These are phyloP conservation scores for Gossypium longicalyx DNA, from an alignment of 345 rosid species.

Conservation along the genomic window DNA sequence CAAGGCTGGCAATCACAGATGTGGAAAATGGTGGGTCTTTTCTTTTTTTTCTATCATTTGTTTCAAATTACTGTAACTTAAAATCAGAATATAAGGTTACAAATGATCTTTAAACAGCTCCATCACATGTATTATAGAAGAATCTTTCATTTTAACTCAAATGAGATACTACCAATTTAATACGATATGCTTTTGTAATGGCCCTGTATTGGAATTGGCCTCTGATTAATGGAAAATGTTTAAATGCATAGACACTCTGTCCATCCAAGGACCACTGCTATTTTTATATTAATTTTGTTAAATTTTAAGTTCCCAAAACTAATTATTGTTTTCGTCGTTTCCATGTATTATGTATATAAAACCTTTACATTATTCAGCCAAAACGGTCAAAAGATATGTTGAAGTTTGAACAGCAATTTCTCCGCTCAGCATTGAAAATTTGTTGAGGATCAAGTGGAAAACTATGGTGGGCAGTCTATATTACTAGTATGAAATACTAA, in stretches of 20 bases:
- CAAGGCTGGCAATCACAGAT: constrained; percentile 31
- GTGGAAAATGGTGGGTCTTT: constrained; percentile 22
- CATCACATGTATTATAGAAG: not conserved
- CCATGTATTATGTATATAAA: not conserved
- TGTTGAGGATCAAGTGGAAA: constrained; percentile 1
- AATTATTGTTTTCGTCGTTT: not conserved
- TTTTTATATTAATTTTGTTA: not conserved
- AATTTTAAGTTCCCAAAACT: not conserved
- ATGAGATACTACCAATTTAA: no score
- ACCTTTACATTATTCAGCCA: not conserved
- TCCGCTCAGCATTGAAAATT: not conserved
- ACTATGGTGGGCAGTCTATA: not conserved
- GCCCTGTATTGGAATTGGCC: not conserved
- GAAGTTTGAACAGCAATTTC: not conserved
- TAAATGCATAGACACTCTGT: constrained; percentile 20
- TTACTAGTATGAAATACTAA: constrained; percentile 1
- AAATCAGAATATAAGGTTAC: not conserved
- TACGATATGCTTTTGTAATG: not conserved
- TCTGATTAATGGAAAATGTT: constrained; percentile 11
- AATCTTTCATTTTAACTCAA: no score
- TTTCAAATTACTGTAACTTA: not conserved
- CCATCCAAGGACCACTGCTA: constrained; percentile 22
- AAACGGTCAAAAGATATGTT: not conserved
- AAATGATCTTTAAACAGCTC: not conserved
- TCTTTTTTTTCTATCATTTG: not conserved